These are phyloP conservation scores for Malus hybrid DNA, from an alignment of 331 rosid species.

Conservation along the genomic window DNA sequence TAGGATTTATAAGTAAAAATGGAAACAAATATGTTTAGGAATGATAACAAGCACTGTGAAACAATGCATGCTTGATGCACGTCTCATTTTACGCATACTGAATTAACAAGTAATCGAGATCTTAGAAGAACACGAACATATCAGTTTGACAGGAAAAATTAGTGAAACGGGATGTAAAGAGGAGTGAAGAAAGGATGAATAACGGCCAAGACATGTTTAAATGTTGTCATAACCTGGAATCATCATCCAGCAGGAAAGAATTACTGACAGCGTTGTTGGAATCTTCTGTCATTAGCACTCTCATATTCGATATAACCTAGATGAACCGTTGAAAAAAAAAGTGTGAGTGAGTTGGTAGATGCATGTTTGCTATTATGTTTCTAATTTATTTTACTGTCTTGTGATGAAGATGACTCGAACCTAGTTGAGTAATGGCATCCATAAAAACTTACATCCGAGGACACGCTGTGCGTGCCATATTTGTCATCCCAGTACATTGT, in stretches of 20 bases:
- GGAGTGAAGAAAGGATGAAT: neutral
- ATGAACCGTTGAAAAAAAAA: slow-evolving; percentile 14
- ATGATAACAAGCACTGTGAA: neutral
- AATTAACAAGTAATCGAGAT: neutral
- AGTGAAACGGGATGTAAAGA: neutral
- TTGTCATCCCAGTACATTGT: slow-evolving; percentile 97
- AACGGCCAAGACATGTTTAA: neutral
- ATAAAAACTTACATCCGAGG: slow-evolving; percentile 70
- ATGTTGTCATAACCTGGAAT: slow-evolving; percentile 55
- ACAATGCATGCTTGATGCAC: neutral
- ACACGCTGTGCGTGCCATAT: slow-evolving; percentile 82
- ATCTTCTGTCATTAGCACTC: slow-evolving; percentile 87
- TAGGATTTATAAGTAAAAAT: neutral
- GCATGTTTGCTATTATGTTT: neutral
- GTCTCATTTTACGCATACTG: neutral
- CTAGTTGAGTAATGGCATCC: slow-evolving; percentile 29
- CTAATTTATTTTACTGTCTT: slow-evolving; percentile 11
- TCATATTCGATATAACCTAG: slow-evolving; percentile 81
- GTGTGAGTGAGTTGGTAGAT: neutral
- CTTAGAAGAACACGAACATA: neutral
- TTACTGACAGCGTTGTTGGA: slow-evolving; percentile 81
- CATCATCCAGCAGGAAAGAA: slow-evolving; percentile 87
- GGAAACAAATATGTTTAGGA: neutral
- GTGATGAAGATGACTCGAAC: slow-evolving; percentile 23
- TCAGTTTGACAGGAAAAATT: neutral